phyloP scores from a whole-genome alignment of 2,329 filamentous ascomycete genomes.

The Fusarium sp. region DNA sequence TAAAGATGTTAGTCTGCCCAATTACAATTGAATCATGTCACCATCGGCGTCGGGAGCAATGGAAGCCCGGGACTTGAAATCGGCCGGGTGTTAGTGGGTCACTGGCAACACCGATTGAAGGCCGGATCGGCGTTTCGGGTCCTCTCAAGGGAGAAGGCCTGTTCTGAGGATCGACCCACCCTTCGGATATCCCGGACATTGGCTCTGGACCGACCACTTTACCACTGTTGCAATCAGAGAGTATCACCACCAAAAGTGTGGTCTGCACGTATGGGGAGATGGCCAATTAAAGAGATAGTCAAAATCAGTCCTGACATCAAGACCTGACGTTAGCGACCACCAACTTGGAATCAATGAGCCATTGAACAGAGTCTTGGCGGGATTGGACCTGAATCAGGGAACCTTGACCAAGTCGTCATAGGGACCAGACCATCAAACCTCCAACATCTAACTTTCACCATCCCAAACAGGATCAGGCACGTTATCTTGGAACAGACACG shows the following conservation, averaged over 20 bases:
- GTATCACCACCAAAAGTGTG: not conserved
- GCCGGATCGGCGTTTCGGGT: slow-evolving; percentile 30
- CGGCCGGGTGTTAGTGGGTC: slow-evolving; percentile 24
- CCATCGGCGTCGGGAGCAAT: slow-evolving; percentile 18
- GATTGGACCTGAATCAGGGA: slow-evolving; percentile 26
- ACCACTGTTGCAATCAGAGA: not conserved
- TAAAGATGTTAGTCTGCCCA: not conserved
- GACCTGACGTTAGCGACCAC: slow-evolving; percentile 4
- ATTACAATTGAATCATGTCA: slow-evolving; percentile 3
- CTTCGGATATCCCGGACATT: slow-evolving; percentile 32
- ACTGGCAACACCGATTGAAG: slow-evolving; percentile 17
- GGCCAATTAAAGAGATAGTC: slow-evolving; percentile 1
- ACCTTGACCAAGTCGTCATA: slow-evolving; percentile 33
- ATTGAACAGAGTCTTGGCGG: slow-evolving; percentile 13
- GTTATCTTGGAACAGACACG: slow-evolving; percentile 15
- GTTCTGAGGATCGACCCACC: slow-evolving; percentile 27
- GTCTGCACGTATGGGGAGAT: not conserved
- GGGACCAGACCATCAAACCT: not conserved
- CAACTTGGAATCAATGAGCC: slow-evolving; percentile 24
- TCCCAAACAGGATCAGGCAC: not conserved
- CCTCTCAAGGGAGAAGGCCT: slow-evolving; percentile 12
- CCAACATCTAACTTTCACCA: slow-evolving; percentile 16
- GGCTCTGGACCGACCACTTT: slow-evolving; percentile 1
- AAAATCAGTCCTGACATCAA: slow-evolving; percentile 27
- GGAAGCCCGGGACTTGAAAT: slow-evolving; percentile 9